A percentile compares a stretch with the other conserved stretches of the same genome.
phyloP scores from a whole-genome alignment of 495 filamentous ascomycete species.

The Annulohypoxylon stygium region DNA sequence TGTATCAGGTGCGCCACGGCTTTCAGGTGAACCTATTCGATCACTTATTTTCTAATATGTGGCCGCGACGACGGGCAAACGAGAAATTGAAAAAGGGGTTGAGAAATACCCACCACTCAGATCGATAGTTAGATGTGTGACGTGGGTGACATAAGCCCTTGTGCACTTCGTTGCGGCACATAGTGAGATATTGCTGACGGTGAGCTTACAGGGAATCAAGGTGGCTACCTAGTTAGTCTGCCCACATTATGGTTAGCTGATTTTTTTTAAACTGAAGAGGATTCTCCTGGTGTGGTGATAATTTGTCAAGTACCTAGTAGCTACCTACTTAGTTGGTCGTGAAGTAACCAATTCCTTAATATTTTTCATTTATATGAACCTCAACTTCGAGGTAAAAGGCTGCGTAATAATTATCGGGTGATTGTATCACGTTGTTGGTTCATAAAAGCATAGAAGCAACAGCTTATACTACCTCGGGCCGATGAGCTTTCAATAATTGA shows the following conservation, averaged over 20 bases:
- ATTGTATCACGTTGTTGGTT: slow-evolving; percentile 1
- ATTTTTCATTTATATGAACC: slow-evolving; percentile 2
- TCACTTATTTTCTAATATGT: neutral
- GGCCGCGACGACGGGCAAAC: neutral
- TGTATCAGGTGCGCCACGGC: slow-evolving; percentile 6
- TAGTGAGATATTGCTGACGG: slow-evolving; percentile 1
- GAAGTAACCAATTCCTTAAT: slow-evolving; percentile 10
- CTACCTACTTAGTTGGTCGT: neutral
- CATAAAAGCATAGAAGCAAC: neutral
- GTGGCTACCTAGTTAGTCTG: neutral
- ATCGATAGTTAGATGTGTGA: slow-evolving; percentile 8
- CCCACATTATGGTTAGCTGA: neutral
- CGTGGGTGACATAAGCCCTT: slow-evolving; percentile 9
- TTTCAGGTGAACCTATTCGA: neutral
- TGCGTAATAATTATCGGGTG: slow-evolving; percentile 2
- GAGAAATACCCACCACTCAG: neutral
- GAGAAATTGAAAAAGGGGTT: slow-evolving; percentile 10
- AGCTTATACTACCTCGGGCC: slow-evolving; percentile 4
- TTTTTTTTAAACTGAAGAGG: neutral
- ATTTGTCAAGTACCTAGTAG: neutral
- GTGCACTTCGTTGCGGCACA: slow-evolving; percentile 7
- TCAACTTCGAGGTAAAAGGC: neutral
- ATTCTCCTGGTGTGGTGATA: neutral
- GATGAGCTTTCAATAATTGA: neutral
- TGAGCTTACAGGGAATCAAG: slow-evolving; percentile 1